Evolutionary conservation across 495 filamentous ascomycete species (phyloP).

Genomic region (Xylaria scruposa): DNA sequence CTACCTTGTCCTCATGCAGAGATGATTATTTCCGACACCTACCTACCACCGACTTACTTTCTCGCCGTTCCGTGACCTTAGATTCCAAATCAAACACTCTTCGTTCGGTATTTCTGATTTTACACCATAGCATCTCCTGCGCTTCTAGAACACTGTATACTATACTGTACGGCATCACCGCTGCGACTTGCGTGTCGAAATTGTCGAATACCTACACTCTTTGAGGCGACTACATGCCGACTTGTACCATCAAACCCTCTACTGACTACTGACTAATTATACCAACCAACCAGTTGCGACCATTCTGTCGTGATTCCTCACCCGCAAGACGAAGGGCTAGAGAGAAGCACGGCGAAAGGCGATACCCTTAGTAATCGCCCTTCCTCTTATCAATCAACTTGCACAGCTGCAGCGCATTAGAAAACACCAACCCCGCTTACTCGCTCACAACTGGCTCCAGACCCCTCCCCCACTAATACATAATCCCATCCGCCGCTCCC

Average conservation of each 20-base stretch:
- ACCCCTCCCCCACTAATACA: constrained; percentile 30
- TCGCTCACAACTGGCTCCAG: background rate
- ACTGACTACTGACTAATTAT: background rate
- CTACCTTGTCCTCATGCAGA: background rate
- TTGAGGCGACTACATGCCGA: no score
- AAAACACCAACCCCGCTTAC: constrained; percentile 35
- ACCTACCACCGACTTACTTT: background rate
- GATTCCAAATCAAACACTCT: constrained; percentile 14
- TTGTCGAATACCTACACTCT: constrained; percentile 5
- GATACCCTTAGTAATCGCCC: constrained; percentile 12
- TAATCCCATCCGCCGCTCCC: constrained; percentile 18
- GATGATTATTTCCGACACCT: background rate
- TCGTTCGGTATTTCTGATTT: background rate
- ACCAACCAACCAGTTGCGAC: constrained; percentile 6
- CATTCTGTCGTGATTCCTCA: constrained; percentile 17
- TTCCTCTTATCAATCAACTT: constrained; percentile 22
- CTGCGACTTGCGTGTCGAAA: background rate
- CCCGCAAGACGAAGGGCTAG: background rate
- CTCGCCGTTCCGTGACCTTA: background rate
- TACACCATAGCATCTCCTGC: background rate
- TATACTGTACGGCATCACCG: background rate
- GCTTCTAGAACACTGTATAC: background rate
- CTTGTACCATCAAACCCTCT: no score
- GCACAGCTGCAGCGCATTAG: constrained; percentile 16
- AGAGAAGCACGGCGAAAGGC: constrained; percentile 1